Percentiles rank a stretch among this genome's conserved stretches.
phyloP scores from a whole-genome alignment of 441 rosid species.

The Erodium texanum region DNA sequence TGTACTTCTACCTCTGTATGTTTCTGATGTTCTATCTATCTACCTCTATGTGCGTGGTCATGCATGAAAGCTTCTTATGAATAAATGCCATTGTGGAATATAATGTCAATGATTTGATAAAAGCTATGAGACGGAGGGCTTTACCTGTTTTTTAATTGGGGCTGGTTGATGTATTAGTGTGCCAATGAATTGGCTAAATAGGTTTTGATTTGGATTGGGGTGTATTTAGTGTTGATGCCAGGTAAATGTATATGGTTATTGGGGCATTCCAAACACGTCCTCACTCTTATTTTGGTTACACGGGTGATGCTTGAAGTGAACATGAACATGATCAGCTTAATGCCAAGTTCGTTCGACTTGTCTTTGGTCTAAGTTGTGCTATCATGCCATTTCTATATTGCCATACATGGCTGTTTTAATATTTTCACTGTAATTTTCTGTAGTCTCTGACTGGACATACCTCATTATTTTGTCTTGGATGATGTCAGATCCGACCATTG shows the following conservation, averaged over 20 bases:
- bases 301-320: not conserved
- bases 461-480: not conserved
- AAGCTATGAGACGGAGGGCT: too few relatives aligned
- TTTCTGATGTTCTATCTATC: too few relatives aligned
- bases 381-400: not conserved
- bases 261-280: not conserved
- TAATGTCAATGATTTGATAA: too few relatives aligned
- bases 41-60: too few relatives aligned
- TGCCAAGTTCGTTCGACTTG: not conserved
- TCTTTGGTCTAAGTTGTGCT: not conserved
- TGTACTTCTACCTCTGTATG: too few relatives aligned
- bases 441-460: not conserved
- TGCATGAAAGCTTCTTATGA: too few relatives aligned
- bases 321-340: not conserved
- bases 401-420: not conserved
- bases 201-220: too few relatives aligned
- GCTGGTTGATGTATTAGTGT: too few relatives aligned
- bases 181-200: too few relatives aligned
- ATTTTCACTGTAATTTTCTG: not conserved
- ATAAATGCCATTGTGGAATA: too few relatives aligned
- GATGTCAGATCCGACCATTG: slow-evolving; percentile 42
- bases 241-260: not conserved
- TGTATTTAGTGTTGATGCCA: not conserved
- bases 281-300: not conserved
- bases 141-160: too few relatives aligned